Base-by-base conservation (phyloP, 768 basidiomycete species). In the Phylloporus scabripes region DNA sequence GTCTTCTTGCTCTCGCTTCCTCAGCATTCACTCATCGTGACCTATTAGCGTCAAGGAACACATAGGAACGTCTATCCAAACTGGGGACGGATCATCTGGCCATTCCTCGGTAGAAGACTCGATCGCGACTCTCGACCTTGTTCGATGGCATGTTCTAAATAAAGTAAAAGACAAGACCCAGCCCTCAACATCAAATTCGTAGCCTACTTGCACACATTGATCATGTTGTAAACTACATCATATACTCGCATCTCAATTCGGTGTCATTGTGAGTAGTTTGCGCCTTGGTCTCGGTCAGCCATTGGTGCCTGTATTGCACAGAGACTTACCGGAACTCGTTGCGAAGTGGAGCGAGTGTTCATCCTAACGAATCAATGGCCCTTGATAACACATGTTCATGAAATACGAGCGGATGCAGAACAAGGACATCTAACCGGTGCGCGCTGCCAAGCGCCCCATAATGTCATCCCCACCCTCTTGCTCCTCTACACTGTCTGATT, bases 21-120 rank as follows among this genome's bases (percentile, higher is more conserved):
- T 36, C 17, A 17, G 20, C 15, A 37, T 48, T 62, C 44, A 37
- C 48, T 55, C 15, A 62, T 44, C 26, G 5, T 29, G 31, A 18
- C 23, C 34, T 14, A 29, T 37, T 56, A 95, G 92, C 24, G 86
- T 82, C 7, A 87, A 85, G 52, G 91, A 94, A 60, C 80, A 87
- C 59, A 74, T 99, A 14, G 83, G 84, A 14, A 77, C 78, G 53
- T 74, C 77, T 49, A 97, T 99, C 48, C 95, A 99, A 65, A 77
- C 78, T 10, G 87, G 87, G 21, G 87, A 77, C 26, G 80, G 79
- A 7, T 75, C 78, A 11, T 73, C 75, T 7, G 94, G 94, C 2
- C 95, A 98, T 71, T 91, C 87, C 42, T 92, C 92, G 0, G 73
- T 89, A 1, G 93, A 94, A 66, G 95, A 98, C 69, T 91, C 92